These are phyloP conservation scores for Wickerhamiella australiensis DNA, from an alignment of 805 yeast species.

Conservation along the genomic window DNA sequence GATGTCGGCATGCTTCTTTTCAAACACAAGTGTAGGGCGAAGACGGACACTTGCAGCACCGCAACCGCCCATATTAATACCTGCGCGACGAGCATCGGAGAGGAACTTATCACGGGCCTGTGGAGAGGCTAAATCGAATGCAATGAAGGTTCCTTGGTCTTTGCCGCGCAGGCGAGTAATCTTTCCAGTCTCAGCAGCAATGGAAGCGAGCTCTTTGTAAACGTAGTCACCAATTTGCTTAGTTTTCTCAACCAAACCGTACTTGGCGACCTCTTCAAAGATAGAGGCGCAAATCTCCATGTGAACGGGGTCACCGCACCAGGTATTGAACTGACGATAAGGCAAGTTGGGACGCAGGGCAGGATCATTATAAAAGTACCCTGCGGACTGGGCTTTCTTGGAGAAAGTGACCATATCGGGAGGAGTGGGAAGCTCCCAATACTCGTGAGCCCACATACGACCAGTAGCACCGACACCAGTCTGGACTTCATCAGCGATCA, in stretches of 20 bases:
- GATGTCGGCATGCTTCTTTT: slow-evolving; percentile 67
- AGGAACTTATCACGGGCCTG: slow-evolving; percentile 52
- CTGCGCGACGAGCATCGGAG: slow-evolving; percentile 44
- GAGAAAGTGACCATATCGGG: slow-evolving; percentile 82
- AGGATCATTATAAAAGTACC: slow-evolving; percentile 68
- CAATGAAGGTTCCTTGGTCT: slow-evolving; percentile 65
- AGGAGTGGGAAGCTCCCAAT: slow-evolving; percentile 59
- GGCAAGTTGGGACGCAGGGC: slow-evolving; percentile 61
- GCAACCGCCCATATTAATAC: slow-evolving; percentile 78
- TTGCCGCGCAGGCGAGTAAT: slow-evolving; percentile 55
- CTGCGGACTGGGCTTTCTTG: slow-evolving; percentile 82
- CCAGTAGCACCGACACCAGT: slow-evolving; percentile 88
- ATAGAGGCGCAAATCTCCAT: slow-evolving; percentile 65
- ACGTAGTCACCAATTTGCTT: slow-evolving; percentile 56
- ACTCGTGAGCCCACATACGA: slow-evolving; percentile 78
- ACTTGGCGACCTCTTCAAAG: slow-evolving; percentile 47
- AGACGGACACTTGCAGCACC: slow-evolving; percentile 67
- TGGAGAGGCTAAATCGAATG: slow-evolving; percentile 54
- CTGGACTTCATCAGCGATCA: slow-evolving; percentile 79
- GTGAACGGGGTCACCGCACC: slow-evolving; percentile 88
- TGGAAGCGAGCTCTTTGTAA: slow-evolving; percentile 40
- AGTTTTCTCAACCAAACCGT: slow-evolving; percentile 47
- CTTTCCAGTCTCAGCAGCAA: slow-evolving; percentile 45
- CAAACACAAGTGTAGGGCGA: slow-evolving; percentile 69
- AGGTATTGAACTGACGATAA: slow-evolving; percentile 86